These are phyloP conservation scores for Mortierella sp. DNA, from an alignment of 371 early-diverging fungal species.

Conservation along the genomic window DNA sequence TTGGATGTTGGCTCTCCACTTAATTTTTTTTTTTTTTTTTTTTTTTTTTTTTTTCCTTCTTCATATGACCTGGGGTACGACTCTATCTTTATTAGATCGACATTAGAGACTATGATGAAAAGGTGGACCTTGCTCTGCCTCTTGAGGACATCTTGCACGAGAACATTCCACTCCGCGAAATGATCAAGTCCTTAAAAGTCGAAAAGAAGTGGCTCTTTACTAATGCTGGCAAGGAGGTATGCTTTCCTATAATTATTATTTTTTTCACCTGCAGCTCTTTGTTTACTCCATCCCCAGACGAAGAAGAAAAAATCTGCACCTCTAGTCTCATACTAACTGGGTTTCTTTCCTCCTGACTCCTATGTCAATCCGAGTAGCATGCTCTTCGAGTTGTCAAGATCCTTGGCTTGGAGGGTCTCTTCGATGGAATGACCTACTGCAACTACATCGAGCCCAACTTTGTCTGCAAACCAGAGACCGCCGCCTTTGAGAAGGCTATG, in stretches of 20 bases:
- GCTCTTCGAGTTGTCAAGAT: constrained; percentile 72
- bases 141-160: constrained; percentile 71
- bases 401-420: constrained; percentile 77
- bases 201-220: constrained; percentile 86
- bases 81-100: constrained; percentile 24
- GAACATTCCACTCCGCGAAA: constrained; percentile 70
- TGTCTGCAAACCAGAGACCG: constrained; percentile 79
- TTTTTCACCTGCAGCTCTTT: constrained; percentile 1
- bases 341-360: neutral
- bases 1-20: neutral
- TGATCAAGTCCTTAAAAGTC: constrained; percentile 65
- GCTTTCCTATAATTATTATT: too few relatives aligned
- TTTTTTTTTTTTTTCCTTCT: neutral
- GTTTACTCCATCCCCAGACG: neutral
- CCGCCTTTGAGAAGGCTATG: constrained; percentile 74
- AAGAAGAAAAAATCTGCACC: neutral
- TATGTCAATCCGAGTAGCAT: constrained; percentile 58
- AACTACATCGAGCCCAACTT: constrained; percentile 78
- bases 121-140: constrained; percentile 81
- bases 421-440: constrained; percentile 84
- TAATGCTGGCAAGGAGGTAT: constrained; percentile 78
- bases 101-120: constrained; percentile 56
- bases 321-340: neutral
- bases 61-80: neutral
- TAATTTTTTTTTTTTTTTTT: neutral